Evolutionary conservation across 106 monocot genomes (phyloP).

Genomic region (Dioscorea alata): DNA sequence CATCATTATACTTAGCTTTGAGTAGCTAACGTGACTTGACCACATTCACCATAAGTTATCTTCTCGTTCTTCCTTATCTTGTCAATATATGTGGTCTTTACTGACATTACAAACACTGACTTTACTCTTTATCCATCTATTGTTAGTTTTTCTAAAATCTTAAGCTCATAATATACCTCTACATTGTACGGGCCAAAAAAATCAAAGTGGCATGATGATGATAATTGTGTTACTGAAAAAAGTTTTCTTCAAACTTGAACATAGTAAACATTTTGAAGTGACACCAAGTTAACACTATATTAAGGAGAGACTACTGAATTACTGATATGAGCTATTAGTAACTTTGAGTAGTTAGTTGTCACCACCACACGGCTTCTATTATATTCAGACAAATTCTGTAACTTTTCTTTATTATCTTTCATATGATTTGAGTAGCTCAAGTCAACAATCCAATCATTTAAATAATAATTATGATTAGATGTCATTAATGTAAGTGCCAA

Average conservation of each 20-base stretch:
- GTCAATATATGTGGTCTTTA: conserved; percentile 1
- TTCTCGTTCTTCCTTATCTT: neutral
- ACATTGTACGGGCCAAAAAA: conserved; percentile 2
- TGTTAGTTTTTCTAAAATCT: neutral
- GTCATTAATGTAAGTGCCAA: too few relatives aligned
- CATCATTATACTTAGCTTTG: conserved; percentile 18
- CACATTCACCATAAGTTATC: neutral
- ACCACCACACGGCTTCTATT: conserved; percentile 2
- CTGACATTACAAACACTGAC: conserved; percentile 14
- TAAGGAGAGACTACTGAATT: neutral
- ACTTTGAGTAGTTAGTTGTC: conserved; percentile 10
- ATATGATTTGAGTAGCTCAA: conserved; percentile 12
- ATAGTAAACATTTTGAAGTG: conserved; percentile 2
- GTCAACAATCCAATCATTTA: conserved; percentile 3
- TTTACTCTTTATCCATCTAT: neutral
- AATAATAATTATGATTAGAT: neutral
- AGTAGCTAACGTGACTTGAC: too few relatives aligned
- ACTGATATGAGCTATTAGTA: neutral
- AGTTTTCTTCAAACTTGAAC: conserved; percentile 7
- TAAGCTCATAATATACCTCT: neutral
- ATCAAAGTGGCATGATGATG: neutral
- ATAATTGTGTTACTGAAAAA: conserved; percentile 6
- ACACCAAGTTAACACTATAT: neutral
- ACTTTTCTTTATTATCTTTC: conserved; percentile 3
- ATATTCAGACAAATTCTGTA: neutral